These are phyloP conservation scores for Fusarium ramigenum DNA, from an alignment of 2,329 filamentous ascomycete genomes.

Conservation along the genomic window DNA sequence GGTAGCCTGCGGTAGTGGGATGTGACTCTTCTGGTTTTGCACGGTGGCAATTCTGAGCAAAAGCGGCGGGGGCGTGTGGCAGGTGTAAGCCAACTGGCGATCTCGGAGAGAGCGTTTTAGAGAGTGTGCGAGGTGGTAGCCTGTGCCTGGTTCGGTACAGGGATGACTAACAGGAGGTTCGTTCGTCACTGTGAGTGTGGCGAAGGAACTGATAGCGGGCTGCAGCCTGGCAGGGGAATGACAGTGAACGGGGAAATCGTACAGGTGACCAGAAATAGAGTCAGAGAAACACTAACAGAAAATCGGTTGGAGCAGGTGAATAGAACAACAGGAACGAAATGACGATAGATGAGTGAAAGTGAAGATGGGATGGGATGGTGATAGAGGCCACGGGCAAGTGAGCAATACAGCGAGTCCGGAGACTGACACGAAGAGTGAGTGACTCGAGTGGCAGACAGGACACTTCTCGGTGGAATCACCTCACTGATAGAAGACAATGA, in stretches of 20 bases:
- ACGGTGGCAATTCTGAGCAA: constrained; percentile 50
- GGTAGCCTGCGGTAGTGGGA: constrained; percentile 42
- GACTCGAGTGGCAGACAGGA: constrained; percentile 32
- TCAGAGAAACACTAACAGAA: constrained; percentile 10
- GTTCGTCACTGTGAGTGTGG: constrained; percentile 41
- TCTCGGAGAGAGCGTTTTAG: constrained; percentile 51
- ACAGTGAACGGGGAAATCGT: constrained; percentile 10
- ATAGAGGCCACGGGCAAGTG: constrained; percentile 23
- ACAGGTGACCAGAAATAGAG: constrained; percentile 20
- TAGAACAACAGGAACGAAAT: constrained; percentile 25
- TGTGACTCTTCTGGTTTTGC: constrained; percentile 50
- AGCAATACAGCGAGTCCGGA: constrained; percentile 46
- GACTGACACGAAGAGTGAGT: constrained; percentile 40
- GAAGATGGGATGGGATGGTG: not conserved
- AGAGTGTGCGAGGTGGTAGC: constrained; percentile 44
- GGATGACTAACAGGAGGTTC: constrained; percentile 39
- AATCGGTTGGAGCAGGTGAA: constrained; percentile 17
- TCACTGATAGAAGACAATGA: constrained; percentile 36
- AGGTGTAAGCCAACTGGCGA: constrained; percentile 50
- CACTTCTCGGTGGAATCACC: constrained; percentile 37
- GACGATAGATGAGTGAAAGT: constrained; percentile 19
- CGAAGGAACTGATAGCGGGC: constrained; percentile 36
- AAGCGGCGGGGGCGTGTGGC: constrained; percentile 43
- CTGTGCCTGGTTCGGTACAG: constrained; percentile 35
- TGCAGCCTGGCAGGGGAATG: constrained; percentile 37